Evolutionary conservation across 257 asterid genomes (phyloP), one percentile per base, ranked within the genome.

Genomic region (Scutellaria baicalensis): DNA sequence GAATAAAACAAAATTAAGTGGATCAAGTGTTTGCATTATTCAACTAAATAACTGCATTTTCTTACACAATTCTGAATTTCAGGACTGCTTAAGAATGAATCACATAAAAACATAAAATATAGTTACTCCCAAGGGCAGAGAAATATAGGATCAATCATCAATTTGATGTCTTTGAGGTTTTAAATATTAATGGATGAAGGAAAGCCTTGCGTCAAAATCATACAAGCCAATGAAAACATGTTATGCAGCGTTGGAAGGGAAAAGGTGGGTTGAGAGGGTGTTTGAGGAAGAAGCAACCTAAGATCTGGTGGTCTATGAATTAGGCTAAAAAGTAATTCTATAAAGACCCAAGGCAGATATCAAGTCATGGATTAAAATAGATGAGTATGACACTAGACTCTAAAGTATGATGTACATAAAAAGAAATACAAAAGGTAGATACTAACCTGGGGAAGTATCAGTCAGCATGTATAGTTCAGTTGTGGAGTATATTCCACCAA

Each of bases 401-500:
- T 10, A 39, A 14, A 61, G 67, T 45, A 40, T 49, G 51, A 27
- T 12, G 51, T 59, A 23, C 17, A 23, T 1, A 63, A 74, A 13
- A 21, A 39, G 33, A 18, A 20, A 55, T 6, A 43, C 49, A 17
- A n/a, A 38, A 55, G 31, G 10, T 17, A 14, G 59, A 70, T 47
- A 44, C 77, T 23, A 75, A 93, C 99, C 99, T 87, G 91, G 86
- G 69, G 99, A 89, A 69, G 79, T 75, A 80, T 93, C 99, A 49
- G 96, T 86, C 42, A 93, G 88, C 99, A 91, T 93, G 84, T 86
- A 91, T 14, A 93, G 76, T 77, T 93, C 97, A 23, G 99, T 80
- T 52, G 95, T 55, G 33, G 96, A 87, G 83, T 93, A 93, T 77
- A 91, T 82, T 43, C 96, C 96, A 43, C 96, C 97, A 74, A 91